Base-by-base conservation (phyloP, 306 rosid species). In the Arachis stenosperma region DNA sequence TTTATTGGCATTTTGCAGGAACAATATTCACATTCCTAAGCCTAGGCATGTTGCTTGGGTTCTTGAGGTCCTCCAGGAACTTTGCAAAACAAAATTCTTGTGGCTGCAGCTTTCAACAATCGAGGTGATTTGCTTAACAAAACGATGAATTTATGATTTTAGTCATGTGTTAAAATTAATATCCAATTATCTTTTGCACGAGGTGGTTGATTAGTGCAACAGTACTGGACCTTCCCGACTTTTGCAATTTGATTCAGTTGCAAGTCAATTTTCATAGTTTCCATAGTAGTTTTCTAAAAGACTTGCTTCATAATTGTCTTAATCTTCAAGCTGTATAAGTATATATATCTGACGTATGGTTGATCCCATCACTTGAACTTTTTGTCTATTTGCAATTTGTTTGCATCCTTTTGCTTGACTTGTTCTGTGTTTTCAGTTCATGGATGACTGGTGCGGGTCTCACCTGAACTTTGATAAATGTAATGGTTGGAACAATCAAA, bases 51-150 rank as follows among this genome's bases (percentile, higher is more conserved):
- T 11, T 48, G 53, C 6, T 11, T 48, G 53, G 53, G 53, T 48
- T 0, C 53, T 5, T 0, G 5, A 48, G 53, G 5, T 48, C 40
- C 11, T 61, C 10, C n/a, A 4, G 22, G 29, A 5, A 7, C 66
- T 61, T 9, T 13, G 6, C 9, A 6, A 22, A 6, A 13, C 47
- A 37, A 13, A 39, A 2, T 37, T 1, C 9, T 7, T 61, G 12
- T 0, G 0, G 5, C n/a, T 61, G 27, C 0, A 7, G 0, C 2
- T 0, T n/a, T 3, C 10, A 2, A 61, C 47, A 13, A 2, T 2
- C 4, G 10, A 37, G 66, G 66, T 61, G 29, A 61, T 39, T 13
- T 54, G 59, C 59, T 54, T 6, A 7, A 3, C 7, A 22, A 50
- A 50, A 9, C 51, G 15, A 50, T 50, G 15, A 4, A 50, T 50